Evolutionary conservation across 805 yeast genomes (phyloP).

Genomic region (Zygosaccharomyces rouxii): DNA sequence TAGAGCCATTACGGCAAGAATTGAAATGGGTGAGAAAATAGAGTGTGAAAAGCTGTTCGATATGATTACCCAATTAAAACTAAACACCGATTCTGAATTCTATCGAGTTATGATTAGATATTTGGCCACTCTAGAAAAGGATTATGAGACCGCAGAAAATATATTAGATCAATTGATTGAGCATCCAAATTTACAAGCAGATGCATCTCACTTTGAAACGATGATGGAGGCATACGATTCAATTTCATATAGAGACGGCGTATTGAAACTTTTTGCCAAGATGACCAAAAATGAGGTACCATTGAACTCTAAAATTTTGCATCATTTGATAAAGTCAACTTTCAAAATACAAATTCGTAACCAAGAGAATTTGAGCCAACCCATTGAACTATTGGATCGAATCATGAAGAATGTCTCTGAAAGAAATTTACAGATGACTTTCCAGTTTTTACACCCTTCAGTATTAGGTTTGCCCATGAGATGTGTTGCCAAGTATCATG

Average conservation of each 20-base stretch:
- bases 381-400: conserved; percentile 31
- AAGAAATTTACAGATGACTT: conserved; percentile 19
- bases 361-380: conserved; percentile 27
- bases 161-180: conserved; percentile 19
- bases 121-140: conserved; percentile 16
- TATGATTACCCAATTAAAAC: conserved; percentile 11
- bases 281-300: conserved; percentile 25
- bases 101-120: conserved; percentile 23
- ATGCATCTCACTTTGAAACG: conserved; percentile 28
- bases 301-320: conserved; percentile 29
- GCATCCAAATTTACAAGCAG: conserved; percentile 16
- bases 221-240: conserved; percentile 33
- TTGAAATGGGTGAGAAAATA: conserved; percentile 12
- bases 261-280: conserved; percentile 26
- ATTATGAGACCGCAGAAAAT: conserved; percentile 21
- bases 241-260: conserved; percentile 26
- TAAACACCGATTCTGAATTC: conserved; percentile 22
- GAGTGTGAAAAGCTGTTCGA: conserved; percentile 22
- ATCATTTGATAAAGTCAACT: conserved; percentile 31
- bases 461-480: conserved; percentile 37
- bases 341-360: conserved; percentile 30
- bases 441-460: conserved; percentile 33
- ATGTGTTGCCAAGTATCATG: conserved; percentile 28
- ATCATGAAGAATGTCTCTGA: conserved; percentile 29
- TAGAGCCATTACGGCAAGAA: conserved; percentile 24